Base-by-base conservation (phyloP, 2,329 filamentous ascomycete species). In the Trichophyton simii region DNA sequence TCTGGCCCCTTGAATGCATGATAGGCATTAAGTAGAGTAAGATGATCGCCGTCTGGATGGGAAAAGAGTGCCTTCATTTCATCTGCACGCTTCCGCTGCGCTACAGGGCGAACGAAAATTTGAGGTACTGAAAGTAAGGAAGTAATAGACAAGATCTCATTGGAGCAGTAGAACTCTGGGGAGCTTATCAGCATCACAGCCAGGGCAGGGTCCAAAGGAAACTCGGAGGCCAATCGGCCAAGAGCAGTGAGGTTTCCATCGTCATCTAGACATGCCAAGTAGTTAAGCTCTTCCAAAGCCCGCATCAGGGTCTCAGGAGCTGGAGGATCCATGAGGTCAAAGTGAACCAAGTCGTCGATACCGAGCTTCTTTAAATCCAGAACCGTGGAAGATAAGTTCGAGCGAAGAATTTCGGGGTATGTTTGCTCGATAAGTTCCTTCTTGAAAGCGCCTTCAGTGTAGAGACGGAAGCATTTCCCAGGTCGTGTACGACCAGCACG, bases 241-340 rank as follows among this genome's bases (percentile, higher is more conserved):
- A 99, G 82, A 3, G 82, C 78, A 1, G 94, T 99, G 63, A 99
- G 82, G 70, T 96, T 89, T 68, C 94, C 94, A 67, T 99, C 92
- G 68, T 99, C 94, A 70, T 99, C 91, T 4, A 99, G 83, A 74
- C 94, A 97, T 13, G 92, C 91, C 15, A 99, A 82, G 73, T 96
- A 99, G 76, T 99, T 99, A 61, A 99, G 84, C 77, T 99, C 94
- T 74, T 99, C 94, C 22, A 99, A 79, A 2, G 94, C 94, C 67
- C 95, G 86, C 92, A 99, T 99, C 75, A 99, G 86, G 8, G 95
- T 99, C 77, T 99, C 95, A 0, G 94, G 95, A 1, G 95, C 92
- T 0, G 94, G 94, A 25, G 94, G 94, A 69, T 99, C 94, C 92
- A 99, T 97, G 57, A 99, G 82, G 72, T 99, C 95, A 71, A 99